Evolutionary conservation across 2,329 filamentous ascomycete genomes (phyloP).

Genomic region (Alternaria sp.): DNA sequence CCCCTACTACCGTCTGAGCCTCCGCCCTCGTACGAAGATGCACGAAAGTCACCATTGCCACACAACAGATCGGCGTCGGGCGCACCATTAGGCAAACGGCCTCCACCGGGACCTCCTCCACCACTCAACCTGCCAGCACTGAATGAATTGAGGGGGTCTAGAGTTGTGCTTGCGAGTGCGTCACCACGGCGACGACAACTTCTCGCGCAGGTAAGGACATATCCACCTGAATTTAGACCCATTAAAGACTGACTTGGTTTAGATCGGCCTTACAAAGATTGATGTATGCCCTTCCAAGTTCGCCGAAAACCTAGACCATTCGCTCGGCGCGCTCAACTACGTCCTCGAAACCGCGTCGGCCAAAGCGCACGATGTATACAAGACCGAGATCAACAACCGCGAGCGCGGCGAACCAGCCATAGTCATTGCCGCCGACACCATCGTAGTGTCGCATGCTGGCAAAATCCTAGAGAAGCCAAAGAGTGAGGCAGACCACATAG

Average conservation of each 20-base stretch:
- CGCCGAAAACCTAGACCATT: slow-evolving; percentile 89
- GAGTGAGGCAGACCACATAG: slow-evolving; percentile 79
- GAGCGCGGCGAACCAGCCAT: slow-evolving; percentile 76
- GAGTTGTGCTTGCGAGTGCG: slow-evolving; percentile 88
- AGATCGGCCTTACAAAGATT: slow-evolving; percentile 82
- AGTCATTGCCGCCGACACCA: slow-evolving; percentile 89
- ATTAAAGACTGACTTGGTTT: slow-evolving; percentile 11
- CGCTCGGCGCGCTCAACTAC: slow-evolving; percentile 88
- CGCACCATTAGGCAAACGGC: slow-evolving; percentile 23
- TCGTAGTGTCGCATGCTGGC: slow-evolving; percentile 80
- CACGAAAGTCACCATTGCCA: slow-evolving; percentile 33
- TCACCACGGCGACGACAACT: slow-evolving; percentile 87
- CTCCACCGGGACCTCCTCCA: slow-evolving; percentile 57
- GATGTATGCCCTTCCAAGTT: slow-evolving; percentile 86
- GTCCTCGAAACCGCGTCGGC: slow-evolving; percentile 84
- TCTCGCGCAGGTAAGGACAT: slow-evolving; percentile 70
- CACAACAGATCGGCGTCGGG: slow-evolving; percentile 29
- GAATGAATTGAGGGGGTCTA: slow-evolving; percentile 75
- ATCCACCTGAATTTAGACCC: not conserved
- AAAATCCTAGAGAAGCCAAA: slow-evolving; percentile 90
- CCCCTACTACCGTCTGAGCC: slow-evolving; percentile 48
- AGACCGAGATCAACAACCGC: slow-evolving; percentile 64
- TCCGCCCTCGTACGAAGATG: slow-evolving; percentile 56
- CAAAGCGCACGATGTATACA: slow-evolving; percentile 82
- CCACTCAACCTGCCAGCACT: slow-evolving; percentile 84